A percentile compares a stretch with the other conserved stretches of the same genome.
Conservation (phyloP, 2,329 filamentous ascomycete genomes). For the Endothia cerciana region DNA sequence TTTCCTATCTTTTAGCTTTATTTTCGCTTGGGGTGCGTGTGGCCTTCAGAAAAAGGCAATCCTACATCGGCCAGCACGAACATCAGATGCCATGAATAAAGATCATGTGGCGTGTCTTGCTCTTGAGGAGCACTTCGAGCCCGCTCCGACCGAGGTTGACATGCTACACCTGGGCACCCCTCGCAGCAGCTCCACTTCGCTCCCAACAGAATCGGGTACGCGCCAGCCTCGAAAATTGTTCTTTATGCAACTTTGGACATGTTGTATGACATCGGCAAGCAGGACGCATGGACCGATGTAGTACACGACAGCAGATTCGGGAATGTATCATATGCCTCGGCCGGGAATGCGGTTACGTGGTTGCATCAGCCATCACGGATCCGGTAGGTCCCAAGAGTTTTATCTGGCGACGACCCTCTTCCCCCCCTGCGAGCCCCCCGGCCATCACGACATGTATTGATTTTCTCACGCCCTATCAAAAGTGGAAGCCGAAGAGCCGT, state of each 20-base stretch:
- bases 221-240: not conserved
- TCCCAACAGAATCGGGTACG: not conserved
- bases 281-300: conserved; percentile 2
- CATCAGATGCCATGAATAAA: not conserved
- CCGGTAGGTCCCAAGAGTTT: conserved; percentile 12
- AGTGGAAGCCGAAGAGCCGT: conserved; percentile 11
- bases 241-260: not conserved
- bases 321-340: conserved; percentile 2
- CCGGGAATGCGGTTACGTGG: conserved; percentile 1
- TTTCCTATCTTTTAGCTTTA: not conserved
- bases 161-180: too few relatives aligned
- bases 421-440: not conserved
- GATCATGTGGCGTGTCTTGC: not conserved
- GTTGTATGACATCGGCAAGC: conserved; percentile 4
- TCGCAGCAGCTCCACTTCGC: not conserved
- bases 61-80: too few relatives aligned
- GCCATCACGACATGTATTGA: conserved; percentile 12
- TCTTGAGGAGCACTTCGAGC: not conserved
- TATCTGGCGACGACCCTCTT: not conserved
- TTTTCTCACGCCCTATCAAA: conserved; percentile 15
- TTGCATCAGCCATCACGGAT: conserved; percentile 14
- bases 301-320: not conserved
- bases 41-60: not conserved
- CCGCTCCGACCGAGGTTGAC: not conserved
- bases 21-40: not conserved